Conservation (phyloP, 176 grass and related monocot genomes). For the Tillandsia leiboldiana region DNA sequence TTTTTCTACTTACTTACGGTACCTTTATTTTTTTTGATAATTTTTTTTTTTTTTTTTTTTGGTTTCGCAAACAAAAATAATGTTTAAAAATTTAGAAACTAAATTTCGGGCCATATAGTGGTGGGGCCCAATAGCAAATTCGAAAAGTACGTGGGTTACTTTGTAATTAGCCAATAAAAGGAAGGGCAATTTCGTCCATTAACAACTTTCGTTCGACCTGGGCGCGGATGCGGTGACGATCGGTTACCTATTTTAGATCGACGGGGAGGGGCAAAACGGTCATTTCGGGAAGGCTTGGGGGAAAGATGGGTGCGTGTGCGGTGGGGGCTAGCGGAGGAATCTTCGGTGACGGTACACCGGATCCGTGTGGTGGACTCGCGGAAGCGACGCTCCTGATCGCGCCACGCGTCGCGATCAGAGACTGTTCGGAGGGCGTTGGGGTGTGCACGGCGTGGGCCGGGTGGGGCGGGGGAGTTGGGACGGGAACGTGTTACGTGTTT, state of each 20-base stretch:
- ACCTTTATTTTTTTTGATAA: too few relatives aligned
- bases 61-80: too few relatives aligned
- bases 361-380: neutral
- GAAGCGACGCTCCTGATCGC: neutral
- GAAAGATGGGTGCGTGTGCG: neutral
- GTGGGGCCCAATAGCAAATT: too few relatives aligned
- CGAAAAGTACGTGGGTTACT: neutral
- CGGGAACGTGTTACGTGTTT: neutral
- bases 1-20: too few relatives aligned
- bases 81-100: too few relatives aligned
- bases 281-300: neutral
- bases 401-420: neutral
- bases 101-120: too few relatives aligned
- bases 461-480: neutral
- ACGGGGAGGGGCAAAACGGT: neutral
- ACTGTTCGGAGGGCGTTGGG: neutral
- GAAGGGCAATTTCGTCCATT: neutral
- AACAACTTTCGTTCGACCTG: neutral
- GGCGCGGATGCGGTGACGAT: neutral
- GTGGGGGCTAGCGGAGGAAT: neutral
- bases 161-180: neutral
- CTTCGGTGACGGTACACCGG: neutral
- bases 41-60: too few relatives aligned
- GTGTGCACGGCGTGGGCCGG: neutral
- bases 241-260: neutral